Evolutionary conservation across 2,329 filamentous ascomycete genomes (phyloP).

Genomic region (Davidsoniella eucalypti): DNA sequence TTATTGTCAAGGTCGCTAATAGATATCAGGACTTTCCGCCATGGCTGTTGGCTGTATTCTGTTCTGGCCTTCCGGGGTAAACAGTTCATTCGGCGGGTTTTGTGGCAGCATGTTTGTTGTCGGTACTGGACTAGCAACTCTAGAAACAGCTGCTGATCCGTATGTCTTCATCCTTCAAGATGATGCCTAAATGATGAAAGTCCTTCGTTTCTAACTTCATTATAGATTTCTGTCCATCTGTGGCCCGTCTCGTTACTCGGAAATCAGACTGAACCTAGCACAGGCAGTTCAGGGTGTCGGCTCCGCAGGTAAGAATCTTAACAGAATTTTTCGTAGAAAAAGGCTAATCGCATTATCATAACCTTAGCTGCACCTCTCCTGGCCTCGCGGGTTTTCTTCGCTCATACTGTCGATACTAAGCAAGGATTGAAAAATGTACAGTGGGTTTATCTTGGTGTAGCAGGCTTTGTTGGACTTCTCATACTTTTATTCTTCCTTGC

Average conservation of each 20-base stretch:
- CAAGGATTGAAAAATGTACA: constrained; percentile 42
- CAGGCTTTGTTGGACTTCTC: constrained; percentile 39
- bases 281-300: constrained; percentile 62
- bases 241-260: constrained; percentile 51
- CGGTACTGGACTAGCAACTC: constrained; percentile 53
- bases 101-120: constrained; percentile 58
- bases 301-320: constrained; percentile 30
- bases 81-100: constrained; percentile 56
- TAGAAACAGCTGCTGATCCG: constrained; percentile 65
- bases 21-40: constrained; percentile 34
- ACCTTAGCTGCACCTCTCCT: constrained; percentile 34
- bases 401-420: constrained; percentile 30
- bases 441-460: constrained; percentile 48
- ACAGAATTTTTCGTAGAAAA: constrained; percentile 25
- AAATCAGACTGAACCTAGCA: constrained; percentile 58
- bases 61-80: constrained; percentile 35
- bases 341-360: constrained; percentile 32
- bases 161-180: constrained; percentile 24
- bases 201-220: not conserved
- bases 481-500: constrained; percentile 42
- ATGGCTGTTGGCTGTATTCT: constrained; percentile 47
- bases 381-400: constrained; percentile 45
- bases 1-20: not conserved
- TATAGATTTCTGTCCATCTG: constrained; percentile 20
- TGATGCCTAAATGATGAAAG: not conserved